Evolutionary conservation across 257 asterid species (phyloP).

Genomic region (Handroanthus guayacan): DNA sequence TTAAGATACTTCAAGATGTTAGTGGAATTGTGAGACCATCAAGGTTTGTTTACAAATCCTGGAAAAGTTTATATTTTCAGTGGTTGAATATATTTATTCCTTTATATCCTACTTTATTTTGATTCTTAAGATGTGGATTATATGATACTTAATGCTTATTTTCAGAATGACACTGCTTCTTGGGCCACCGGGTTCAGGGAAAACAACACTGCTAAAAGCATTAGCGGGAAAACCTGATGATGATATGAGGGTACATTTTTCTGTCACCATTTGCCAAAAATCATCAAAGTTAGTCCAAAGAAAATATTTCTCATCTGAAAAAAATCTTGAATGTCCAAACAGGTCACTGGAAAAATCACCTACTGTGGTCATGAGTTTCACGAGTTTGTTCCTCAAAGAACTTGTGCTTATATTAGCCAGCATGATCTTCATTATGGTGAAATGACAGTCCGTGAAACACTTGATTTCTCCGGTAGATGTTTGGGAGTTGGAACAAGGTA

Average conservation of each 20-base stretch:
- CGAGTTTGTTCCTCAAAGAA: slow-evolving; percentile 86
- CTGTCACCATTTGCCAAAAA: background rate
- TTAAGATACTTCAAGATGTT: slow-evolving; percentile 73
- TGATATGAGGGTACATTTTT: slow-evolving; percentile 62
- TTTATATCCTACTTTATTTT: background rate
- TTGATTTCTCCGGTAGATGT: slow-evolving; percentile 91
- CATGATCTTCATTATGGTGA: slow-evolving; percentile 92
- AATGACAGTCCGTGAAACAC: slow-evolving; percentile 92
- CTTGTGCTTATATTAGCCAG: slow-evolving; percentile 90
- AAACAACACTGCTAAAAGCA: slow-evolving; percentile 79
- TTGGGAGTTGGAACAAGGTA: slow-evolving; percentile 93
- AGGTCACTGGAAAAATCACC: slow-evolving; percentile 77
- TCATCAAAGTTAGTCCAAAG: background rate
- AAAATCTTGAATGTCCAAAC: slow-evolving; percentile 24
- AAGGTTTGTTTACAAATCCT: slow-evolving; percentile 51
- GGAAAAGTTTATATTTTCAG: background rate
- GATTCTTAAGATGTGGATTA: background rate
- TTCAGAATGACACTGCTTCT: slow-evolving; percentile 86
- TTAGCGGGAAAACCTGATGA: slow-evolving; percentile 82
- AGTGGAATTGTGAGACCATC: slow-evolving; percentile 84
- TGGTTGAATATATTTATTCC: background rate
- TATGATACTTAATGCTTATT: background rate
- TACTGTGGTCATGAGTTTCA: slow-evolving; percentile 85
- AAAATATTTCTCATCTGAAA: too few relatives aligned
- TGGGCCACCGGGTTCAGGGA: slow-evolving; percentile 96